Evolutionary conservation across 2,329 filamentous ascomycete species (phyloP).

Genomic region (Aspergillus clavatus): DNA sequence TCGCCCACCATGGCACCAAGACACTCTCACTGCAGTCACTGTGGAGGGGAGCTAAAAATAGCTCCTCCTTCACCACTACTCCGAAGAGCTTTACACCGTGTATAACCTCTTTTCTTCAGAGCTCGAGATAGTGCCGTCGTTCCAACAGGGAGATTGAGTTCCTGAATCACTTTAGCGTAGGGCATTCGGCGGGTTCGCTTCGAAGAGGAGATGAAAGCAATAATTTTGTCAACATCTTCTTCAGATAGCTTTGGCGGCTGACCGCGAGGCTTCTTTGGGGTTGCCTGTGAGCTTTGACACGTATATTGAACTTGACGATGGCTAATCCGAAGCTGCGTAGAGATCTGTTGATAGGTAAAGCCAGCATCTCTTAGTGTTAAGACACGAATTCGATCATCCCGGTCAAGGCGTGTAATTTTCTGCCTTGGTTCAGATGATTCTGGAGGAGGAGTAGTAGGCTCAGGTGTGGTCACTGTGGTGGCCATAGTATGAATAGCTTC

Average conservation of each 20-base stretch:
- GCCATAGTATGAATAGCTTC: too few species aligned
- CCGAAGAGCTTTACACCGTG: conserved; percentile 6
- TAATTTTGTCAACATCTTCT: conserved; percentile 13
- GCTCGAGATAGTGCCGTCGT: conserved; percentile 4
- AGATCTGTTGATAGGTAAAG: conserved; percentile 12
- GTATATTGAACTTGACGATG: conserved; percentile 15
- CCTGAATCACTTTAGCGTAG: conserved; percentile 13
- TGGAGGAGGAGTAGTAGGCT: conserved; percentile 1
- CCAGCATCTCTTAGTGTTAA: conserved; percentile 13
- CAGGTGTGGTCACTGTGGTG: neutral
- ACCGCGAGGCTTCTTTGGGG: conserved; percentile 10
- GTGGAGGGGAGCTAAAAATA: too few species aligned
- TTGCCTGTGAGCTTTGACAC: conserved; percentile 8
- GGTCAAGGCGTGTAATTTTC: conserved; percentile 8
- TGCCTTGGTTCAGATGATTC: neutral
- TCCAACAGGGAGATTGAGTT: conserved; percentile 7
- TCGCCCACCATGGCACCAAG: too few species aligned
- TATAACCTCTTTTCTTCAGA: conserved; percentile 14
- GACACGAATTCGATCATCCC: conserved; percentile 36
- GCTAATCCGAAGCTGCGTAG: conserved; percentile 2
- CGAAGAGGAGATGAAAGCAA: conserved; percentile 14
- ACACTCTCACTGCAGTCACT: too few species aligned
- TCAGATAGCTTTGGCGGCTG: conserved; percentile 11
- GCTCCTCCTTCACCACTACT: too few species aligned
- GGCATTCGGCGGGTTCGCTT: conserved; percentile 9